Base-by-base conservation (phyloP, 2,329 filamentous ascomycete genomes). In the Cladosporium halotolerans region DNA sequence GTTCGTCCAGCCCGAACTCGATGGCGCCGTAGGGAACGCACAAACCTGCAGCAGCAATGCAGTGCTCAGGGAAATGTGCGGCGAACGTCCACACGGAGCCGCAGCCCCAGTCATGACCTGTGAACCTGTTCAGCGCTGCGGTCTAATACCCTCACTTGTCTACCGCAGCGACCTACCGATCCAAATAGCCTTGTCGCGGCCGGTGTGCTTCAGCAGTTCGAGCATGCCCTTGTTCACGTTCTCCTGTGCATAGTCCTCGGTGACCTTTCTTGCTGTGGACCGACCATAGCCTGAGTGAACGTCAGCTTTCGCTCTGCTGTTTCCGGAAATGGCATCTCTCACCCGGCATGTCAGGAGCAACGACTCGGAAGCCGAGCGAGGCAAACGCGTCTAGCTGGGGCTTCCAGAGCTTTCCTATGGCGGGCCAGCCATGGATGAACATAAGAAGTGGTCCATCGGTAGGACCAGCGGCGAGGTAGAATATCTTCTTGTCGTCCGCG, bases 131-230 rank as follows among this genome's bases (percentile, higher is more conserved):
- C 23, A 28, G 23, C 23, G 23, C 23, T 28, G 23, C 23, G 23
- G 3, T 7, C 7, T 5, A 7, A 28, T 28, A 28, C 23, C 23
- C 7, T 28, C 23, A 28, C 23, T 28, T 28, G 23, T 7, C 23
- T 28, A 32, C 1, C 16, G n/a, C 6, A 4, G 23, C 19, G 3
- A 28, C 19, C 1, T 44, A 51, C 48, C 73, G 33, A 76, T 63
- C 74, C 76, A 79, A n/a, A 79, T 60, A 1, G 74, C 75, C 7
- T 68, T 66, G 0, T 63, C 54, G 16, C 74, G 60, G 14, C 67
- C 56, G 51, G 73, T 50, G 58, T 72, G 40, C 61, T 68, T 65
- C 55, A 76, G 59, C 60, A 76, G 59, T 63, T 73, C 63, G 18
- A 68, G 55, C 59, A 72, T 60, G 54, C 59, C 64, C 49, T 53